These are phyloP conservation scores for Aureobasidium leucospermi DNA, from an alignment of 2,329 filamentous ascomycete species.

Conservation along the genomic window DNA sequence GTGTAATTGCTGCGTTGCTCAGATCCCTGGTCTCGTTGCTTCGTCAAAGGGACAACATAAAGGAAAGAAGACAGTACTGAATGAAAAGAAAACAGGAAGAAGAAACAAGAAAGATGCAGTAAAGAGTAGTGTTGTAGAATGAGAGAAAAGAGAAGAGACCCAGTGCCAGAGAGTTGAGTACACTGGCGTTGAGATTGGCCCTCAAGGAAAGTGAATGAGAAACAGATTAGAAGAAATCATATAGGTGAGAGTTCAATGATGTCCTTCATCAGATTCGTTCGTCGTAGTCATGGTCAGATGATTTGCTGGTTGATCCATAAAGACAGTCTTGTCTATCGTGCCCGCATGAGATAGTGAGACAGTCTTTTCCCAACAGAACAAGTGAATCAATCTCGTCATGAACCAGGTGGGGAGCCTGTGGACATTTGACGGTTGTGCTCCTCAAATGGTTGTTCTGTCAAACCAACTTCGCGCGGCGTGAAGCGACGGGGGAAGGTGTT, in stretches of 20 bases:
- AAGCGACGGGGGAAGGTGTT: conserved; percentile 43
- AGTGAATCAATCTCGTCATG: neutral
- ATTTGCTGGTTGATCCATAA: neutral
- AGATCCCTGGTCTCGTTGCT: conserved; percentile 4
- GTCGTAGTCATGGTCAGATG: neutral
- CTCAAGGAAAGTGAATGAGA: neutral
- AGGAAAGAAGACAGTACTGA: neutral
- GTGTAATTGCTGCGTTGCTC: neutral
- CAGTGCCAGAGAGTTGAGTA: neutral
- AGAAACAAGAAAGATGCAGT: neutral
- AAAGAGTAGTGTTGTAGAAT: neutral
- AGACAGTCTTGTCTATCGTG: neutral
- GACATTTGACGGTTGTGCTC: conserved; percentile 4
- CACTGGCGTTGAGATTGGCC: neutral
- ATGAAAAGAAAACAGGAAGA: neutral
- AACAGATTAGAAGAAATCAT: conserved; percentile 10
- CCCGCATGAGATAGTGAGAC: neutral
- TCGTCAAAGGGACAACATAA: conserved; percentile 1
- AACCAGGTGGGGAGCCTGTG: neutral
- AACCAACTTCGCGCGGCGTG: conserved; percentile 25
- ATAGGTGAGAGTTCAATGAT: neutral
- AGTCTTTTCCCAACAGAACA: neutral
- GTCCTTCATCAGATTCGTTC: conserved; percentile 3
- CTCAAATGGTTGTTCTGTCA: conserved; percentile 8
- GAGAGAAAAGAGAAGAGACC: neutral